Percentiles rank a stretch among this genome's conserved stretches.
Evolutionary conservation across 2,329 filamentous ascomycete species (phyloP).

Genomic region (Phaeosphaeriaceae sp.): DNA sequence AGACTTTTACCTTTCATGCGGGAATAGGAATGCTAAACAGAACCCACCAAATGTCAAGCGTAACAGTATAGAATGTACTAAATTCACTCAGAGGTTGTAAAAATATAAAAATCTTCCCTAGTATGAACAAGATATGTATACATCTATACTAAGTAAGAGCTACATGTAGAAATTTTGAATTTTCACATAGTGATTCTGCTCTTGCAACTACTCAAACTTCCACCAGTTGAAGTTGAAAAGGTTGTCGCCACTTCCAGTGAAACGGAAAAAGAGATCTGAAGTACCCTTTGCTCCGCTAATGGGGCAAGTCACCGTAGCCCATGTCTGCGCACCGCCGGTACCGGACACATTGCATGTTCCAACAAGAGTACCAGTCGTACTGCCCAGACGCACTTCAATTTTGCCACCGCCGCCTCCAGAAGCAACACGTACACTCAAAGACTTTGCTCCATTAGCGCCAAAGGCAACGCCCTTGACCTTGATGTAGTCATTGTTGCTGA

Average conservation of each 20-base stretch:
- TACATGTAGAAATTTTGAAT: too few relatives aligned
- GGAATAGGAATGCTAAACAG: too few relatives aligned
- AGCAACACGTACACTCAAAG: constrained; percentile 16
- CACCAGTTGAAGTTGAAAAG: constrained; percentile 25
- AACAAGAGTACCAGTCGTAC: constrained; percentile 17
- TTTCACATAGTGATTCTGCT: too few relatives aligned
- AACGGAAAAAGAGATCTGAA: constrained; percentile 19
- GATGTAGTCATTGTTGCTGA: constrained; percentile 22
- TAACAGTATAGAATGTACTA: too few relatives aligned
- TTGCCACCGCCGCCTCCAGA: constrained; percentile 17
- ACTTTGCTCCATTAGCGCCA: constrained; percentile 16
- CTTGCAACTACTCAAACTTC: constrained; percentile 8
- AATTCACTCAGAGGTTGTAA: too few relatives aligned
- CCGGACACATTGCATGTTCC: constrained; percentile 17
- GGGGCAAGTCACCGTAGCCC: constrained; percentile 15
- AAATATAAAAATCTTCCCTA: too few relatives aligned
- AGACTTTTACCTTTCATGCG: too few relatives aligned
- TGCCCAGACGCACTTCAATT: constrained; percentile 19
- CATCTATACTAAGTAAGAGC: too few relatives aligned
- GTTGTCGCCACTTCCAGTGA: constrained; percentile 16
- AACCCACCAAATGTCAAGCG: too few relatives aligned
- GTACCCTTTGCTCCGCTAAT: constrained; percentile 20
- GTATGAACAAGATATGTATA: too few relatives aligned
- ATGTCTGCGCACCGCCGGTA: constrained; percentile 19
- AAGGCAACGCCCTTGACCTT: constrained; percentile 24